Evolutionary conservation across 257 asterid species (phyloP), one percentile per base, ranked within the genome.

Genomic region (Leonotis leonurus): DNA sequence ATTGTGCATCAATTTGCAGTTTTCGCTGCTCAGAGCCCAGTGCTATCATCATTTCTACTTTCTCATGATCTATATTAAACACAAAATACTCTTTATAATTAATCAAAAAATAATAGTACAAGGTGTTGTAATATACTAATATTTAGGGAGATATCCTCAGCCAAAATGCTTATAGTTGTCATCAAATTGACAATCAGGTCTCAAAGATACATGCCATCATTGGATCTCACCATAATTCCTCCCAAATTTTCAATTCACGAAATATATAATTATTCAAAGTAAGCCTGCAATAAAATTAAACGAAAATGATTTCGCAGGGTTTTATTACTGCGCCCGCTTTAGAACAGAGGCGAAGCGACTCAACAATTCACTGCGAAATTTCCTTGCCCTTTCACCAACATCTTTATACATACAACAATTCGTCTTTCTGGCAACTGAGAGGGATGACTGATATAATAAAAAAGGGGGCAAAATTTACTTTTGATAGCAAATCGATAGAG

Each of bases 181-280:
- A 85, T 89, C 97, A 84, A 84, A 67, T 65, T 62, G 78, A 84
- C 78, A 76, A 81, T 89, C 97, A 89, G 97, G 94, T 89, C 97
- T 89, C 97, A 89, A 89, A 89, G 97, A 87, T 89, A 8, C 82
- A 82, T 82, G 84, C 86, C 97, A 89, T 89, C 97, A 89, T 52
- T 2, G 94, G 94, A 84, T 69, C 33, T n/a, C 5, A 22, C 8
- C 37, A 16, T 37, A 21, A 48, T 3, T 10, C 1, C 0, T 30
- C 58, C 56, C 57, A 67, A 48, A 8, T 4, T 16, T 0, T n/a
- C 48, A 45, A 13, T 8, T 6, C 3, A 0, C 3, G 27, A 4
- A 17, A 35, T 1, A 46, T 36, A n/a, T 3, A 8, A 24, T 10
- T n/a, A n/a, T n/a, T 2, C 4, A 21, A 68, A 49, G 3, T 3